A percentile compares a stretch with the other conserved stretches of the same genome.
Conservation (phyloP, 805 yeast species). For the Schwanniomyces sp. region DNA sequence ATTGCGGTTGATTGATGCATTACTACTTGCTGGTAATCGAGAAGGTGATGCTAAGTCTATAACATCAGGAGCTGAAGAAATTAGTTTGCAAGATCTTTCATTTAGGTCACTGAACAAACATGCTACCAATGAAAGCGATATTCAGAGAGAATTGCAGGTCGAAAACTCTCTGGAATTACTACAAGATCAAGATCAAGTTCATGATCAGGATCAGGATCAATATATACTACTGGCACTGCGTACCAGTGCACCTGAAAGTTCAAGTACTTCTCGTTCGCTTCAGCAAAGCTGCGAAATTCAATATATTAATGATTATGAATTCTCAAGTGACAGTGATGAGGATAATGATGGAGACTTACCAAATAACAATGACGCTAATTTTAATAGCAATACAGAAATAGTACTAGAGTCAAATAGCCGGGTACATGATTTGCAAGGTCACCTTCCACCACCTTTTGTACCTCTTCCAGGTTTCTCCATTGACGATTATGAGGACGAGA, state of each 20-base stretch:
- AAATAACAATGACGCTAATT: neutral
- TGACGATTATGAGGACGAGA: slow-evolving; percentile 43
- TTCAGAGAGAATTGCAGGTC: neutral
- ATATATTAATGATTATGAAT: slow-evolving; percentile 24
- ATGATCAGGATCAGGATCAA: neutral
- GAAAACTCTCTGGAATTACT: neutral
- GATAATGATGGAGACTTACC: neutral
- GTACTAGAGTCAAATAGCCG: neutral
- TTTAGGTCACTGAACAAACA: neutral
- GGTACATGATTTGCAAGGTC: neutral
- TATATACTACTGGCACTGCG: slow-evolving; percentile 1
- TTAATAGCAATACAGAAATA: neutral
- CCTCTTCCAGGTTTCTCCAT: slow-evolving; percentile 44
- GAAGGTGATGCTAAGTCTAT: neutral
- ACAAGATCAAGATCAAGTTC: neutral
- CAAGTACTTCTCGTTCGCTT: neutral
- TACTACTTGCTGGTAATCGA: neutral
- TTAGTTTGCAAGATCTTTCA: neutral
- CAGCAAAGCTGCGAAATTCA: slow-evolving; percentile 17
- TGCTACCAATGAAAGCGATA: neutral
- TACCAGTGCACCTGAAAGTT: slow-evolving; percentile 5
- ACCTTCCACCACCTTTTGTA: slow-evolving; percentile 44
- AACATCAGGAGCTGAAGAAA: neutral
- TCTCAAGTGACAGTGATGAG: slow-evolving; percentile 13
- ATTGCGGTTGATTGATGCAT: neutral